These are phyloP conservation scores for Aureobasidium sp. DNA, from an alignment of 2,329 filamentous ascomycete genomes.

Conservation along the genomic window DNA sequence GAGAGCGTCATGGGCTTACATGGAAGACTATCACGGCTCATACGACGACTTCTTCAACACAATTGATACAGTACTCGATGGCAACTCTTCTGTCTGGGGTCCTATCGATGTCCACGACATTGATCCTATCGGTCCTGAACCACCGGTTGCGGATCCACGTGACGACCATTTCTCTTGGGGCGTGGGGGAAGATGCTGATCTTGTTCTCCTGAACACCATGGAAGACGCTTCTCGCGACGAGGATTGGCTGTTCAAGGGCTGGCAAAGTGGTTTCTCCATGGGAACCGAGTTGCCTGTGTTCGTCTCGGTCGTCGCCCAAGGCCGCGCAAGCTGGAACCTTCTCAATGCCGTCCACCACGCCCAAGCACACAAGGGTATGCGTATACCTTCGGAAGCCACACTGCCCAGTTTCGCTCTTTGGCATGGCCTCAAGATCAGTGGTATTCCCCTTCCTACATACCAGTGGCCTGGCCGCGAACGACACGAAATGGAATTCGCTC, in stretches of 20 bases:
- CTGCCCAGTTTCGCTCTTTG: constrained; percentile 34
- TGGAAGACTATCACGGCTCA: constrained; percentile 43
- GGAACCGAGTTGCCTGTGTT: constrained; percentile 27
- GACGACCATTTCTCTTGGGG: constrained; percentile 79
- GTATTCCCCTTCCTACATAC: constrained; percentile 33
- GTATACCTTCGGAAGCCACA: constrained; percentile 32
- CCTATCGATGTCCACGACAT: constrained; percentile 31
- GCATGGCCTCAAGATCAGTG: constrained; percentile 35
- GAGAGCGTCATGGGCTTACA: constrained; percentile 47
- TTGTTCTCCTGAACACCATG: constrained; percentile 32
- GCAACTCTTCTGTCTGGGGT: constrained; percentile 31
- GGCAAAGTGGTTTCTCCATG: constrained; percentile 27
- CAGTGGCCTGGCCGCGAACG: constrained; percentile 24
- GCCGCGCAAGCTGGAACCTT: constrained; percentile 28
- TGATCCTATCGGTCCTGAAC: constrained; percentile 65
- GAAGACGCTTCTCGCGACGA: constrained; percentile 18
- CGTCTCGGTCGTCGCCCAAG: constrained; percentile 34
- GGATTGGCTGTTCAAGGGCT: constrained; percentile 32
- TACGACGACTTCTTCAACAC: constrained; percentile 35
- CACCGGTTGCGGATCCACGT: constrained; percentile 55
- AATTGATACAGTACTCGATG: constrained; percentile 28
- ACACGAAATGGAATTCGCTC: constrained; percentile 24
- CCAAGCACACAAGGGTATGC: constrained; percentile 28
- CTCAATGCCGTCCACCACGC: constrained; percentile 31
- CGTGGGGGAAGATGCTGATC: constrained; percentile 78